Conservation (phyloP, 345 rosid genomes). For the Hypericum androsaemum region DNA sequence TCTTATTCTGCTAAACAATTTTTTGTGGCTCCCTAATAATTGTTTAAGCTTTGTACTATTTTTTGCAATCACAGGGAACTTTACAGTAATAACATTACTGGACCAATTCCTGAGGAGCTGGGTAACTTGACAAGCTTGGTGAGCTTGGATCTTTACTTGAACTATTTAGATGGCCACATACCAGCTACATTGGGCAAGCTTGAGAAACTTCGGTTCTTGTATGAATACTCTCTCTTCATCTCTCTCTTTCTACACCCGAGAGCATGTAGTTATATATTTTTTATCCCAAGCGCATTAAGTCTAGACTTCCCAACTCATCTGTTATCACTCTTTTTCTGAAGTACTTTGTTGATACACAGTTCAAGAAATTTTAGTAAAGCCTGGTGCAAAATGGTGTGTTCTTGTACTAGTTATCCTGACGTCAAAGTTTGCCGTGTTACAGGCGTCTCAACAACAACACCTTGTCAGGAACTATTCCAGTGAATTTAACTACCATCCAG, state of each 20-base stretch:
- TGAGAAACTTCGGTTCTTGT: constrained; percentile 60
- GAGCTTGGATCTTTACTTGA: constrained; percentile 93
- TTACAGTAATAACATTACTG: constrained; percentile 59
- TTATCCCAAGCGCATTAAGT: too few species aligned
- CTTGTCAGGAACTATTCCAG: constrained; percentile 50
- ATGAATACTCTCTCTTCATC: constrained; percentile 23
- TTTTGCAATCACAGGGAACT: constrained; percentile 56
- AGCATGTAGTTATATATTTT: too few species aligned
- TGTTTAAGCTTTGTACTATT: not conserved
- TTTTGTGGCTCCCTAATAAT: too few species aligned
- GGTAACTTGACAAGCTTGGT: constrained; percentile 73
- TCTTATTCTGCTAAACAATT: too few species aligned
- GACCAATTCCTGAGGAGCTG: constrained; percentile 64
- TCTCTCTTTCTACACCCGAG: constrained; percentile 4
- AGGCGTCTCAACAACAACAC: constrained; percentile 80
- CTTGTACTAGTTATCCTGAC: too few species aligned
- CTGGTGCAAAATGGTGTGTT: too few species aligned
- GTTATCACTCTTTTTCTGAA: too few species aligned
- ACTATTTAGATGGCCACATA: constrained; percentile 44
- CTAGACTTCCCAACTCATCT: too few species aligned
- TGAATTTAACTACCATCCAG: constrained; percentile 30
- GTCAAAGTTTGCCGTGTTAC: constrained; percentile 10
- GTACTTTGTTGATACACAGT: too few species aligned
- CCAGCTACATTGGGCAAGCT: constrained; percentile 55
- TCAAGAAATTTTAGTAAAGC: too few species aligned